Evolutionary conservation across 148 eudicot species (phyloP), one percentile per base, ranked within the genome.

Genomic region (Polygonum maritimum): DNA sequence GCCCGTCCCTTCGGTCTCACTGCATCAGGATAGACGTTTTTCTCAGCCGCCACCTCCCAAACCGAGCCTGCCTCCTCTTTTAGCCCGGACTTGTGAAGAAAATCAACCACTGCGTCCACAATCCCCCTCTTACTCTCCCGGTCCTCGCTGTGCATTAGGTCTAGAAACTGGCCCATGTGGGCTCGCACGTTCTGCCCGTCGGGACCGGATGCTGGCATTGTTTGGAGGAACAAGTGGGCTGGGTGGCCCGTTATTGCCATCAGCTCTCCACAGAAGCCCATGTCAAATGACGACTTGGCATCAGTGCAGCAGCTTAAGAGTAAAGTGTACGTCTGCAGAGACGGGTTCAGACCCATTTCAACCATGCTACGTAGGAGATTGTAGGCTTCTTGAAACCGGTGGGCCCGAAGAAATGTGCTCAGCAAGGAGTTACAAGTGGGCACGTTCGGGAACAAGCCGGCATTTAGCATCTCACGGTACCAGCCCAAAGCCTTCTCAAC

Each of bases 11-110:
- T 96, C 80, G 83, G 86, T 58, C 79, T 88, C 0, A 96, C 86
- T 0, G 94, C 94, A 60, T 92, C 99, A 2, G 99, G 99, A 78
- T 92, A 96, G 36, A 96, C 90, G 70, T 96, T 96, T 79, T 88
- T 96, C 74, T 86, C 81, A 2, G 99, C 97, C 4, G 98, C 99
- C 74, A 96, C 97, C 79, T 96, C 98, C 99, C 99, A 96, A 1
- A 96, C 90, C 7, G 97, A 92, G 2, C 99, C 99, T 0, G 99
- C 99, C 77, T 92, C 99, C 82, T 96, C 99, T 75, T 96, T 96
- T 9, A 96, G 85, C 36, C 99, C 99, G 0, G 97, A 81, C 78
- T 96, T 96, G 79, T 92, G 98, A 21, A 96, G 88, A 65, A 96
- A 96, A 74, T 96, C 97, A 0, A 96, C 89, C 19, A 92, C 94